Conservation (phyloP, 208 protist species). For the Wallacemonas sp. region DNA sequence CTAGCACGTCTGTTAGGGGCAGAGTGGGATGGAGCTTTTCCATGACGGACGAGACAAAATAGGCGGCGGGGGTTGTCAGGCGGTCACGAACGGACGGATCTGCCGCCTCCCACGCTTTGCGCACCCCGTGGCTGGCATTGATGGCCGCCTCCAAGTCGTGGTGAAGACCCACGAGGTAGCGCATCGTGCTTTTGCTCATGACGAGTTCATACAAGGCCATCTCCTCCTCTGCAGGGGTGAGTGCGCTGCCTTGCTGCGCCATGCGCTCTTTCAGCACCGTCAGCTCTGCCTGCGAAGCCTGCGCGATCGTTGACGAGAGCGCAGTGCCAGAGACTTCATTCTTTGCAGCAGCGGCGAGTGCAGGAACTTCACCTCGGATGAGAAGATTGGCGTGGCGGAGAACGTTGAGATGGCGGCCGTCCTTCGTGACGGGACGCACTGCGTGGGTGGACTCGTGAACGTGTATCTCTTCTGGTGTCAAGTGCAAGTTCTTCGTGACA, state of each 20-base stretch:
- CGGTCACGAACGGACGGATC: not conserved
- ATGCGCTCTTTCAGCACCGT: conserved; percentile 55
- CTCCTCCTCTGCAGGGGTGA: conserved; percentile 45
- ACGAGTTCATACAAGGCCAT: conserved; percentile 80
- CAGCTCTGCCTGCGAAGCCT: conserved; percentile 26
- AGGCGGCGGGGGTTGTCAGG: not conserved
- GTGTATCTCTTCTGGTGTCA: conserved; percentile 66
- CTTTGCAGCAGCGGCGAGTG: not conserved
- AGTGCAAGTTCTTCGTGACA: conserved; percentile 31
- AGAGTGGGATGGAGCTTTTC: conserved; percentile 4
- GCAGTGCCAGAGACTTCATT: not conserved
- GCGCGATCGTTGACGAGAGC: not conserved
- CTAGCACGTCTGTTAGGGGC: not conserved
- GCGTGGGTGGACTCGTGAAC: conserved; percentile 19
- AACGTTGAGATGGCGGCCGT: conserved; percentile 29
- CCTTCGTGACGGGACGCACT: not conserved
- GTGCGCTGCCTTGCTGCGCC: conserved; percentile 29
- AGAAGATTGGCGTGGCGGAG: conserved; percentile 83
- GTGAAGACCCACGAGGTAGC: conserved; percentile 86
- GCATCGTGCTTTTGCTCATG: conserved; percentile 67
- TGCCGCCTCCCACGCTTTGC: not conserved
- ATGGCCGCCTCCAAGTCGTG: conserved; percentile 63
- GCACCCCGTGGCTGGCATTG: conserved; percentile 34
- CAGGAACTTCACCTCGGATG: conserved; percentile 72
- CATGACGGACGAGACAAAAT: conserved; percentile 17